These are phyloP conservation scores for Arthrobotrys pseudoclavata DNA, from an alignment of 2,329 filamentous ascomycete genomes.

Conservation along the genomic window DNA sequence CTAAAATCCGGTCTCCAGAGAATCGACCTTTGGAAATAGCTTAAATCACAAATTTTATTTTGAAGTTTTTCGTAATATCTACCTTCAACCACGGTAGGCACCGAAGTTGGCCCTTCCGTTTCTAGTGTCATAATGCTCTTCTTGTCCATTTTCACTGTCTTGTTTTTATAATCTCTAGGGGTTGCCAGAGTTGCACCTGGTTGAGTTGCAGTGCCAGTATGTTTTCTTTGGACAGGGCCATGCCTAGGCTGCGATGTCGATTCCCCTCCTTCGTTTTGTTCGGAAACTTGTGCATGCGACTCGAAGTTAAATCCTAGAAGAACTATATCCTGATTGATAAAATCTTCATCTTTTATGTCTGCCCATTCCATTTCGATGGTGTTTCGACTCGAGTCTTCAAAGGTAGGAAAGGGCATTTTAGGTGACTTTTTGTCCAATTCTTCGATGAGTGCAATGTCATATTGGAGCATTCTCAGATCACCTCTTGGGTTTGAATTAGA, in stretches of 20 bases:
- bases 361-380: conserved; percentile 37
- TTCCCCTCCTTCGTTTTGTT: background rate
- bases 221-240: background rate
- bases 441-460: conserved; percentile 19
- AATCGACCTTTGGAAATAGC: conserved; percentile 38
- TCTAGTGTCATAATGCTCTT: background rate
- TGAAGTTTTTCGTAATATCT: background rate
- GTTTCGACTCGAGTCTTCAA: background rate
- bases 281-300: background rate
- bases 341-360: conserved; percentile 12
- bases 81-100: background rate
- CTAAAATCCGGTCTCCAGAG: conserved; percentile 47
- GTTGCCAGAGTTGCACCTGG: background rate
- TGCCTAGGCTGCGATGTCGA: background rate
- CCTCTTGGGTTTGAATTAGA: background rate
- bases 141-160: background rate
- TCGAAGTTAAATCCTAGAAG: conserved; percentile 24
- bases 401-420: conserved; percentile 27
- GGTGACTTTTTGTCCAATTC: background rate
- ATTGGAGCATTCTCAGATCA: background rate
- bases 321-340: conserved; percentile 19
- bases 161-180: background rate
- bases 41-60: background rate
- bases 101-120: background rate
- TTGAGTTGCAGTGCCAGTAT: background rate